Percentiles rank a stretch among this genome's conserved stretches.
Conservation (phyloP, 495 filamentous ascomycete species). For the Lasiosphaeria ovina region DNA sequence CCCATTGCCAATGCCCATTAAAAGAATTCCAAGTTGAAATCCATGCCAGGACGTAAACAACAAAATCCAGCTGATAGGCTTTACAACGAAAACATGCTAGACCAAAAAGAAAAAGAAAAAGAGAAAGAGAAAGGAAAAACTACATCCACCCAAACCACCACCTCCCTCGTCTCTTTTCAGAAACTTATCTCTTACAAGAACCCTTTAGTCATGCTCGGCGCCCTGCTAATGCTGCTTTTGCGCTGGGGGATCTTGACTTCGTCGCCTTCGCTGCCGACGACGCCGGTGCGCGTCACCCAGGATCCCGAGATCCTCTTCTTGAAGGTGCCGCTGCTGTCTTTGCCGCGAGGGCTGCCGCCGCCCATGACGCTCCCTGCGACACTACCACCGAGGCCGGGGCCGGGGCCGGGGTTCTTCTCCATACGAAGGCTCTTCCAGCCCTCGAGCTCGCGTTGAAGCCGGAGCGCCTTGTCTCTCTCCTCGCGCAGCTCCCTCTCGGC, state of each 20-base stretch:
- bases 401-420: conserved; percentile 47
- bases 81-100: no score
- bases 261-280: conserved; percentile 23
- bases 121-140: no score
- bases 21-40: no score
- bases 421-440: conserved; percentile 74
- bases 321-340: conserved; percentile 28
- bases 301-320: conserved; percentile 28
- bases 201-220: conserved; percentile 54
- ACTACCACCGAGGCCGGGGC: conserved; percentile 20
- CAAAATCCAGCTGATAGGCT: no score
- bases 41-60: no score
- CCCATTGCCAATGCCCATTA: no score
- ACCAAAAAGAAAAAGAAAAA: no score
- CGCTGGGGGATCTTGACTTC: conserved; percentile 51
- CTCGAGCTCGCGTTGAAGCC: conserved; percentile 87
- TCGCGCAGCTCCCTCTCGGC: conserved; percentile 88
- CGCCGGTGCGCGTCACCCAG: conserved; percentile 17
- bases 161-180: no score
- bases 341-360: conserved; percentile 38
- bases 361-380: conserved; percentile 34
- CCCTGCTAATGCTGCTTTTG: conserved; percentile 55
- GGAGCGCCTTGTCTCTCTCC: conserved; percentile 77
- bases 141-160: no score
- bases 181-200: conserved; percentile 40